Conservation (phyloP, 2,329 filamentous ascomycete genomes). For the Alternaria infectoria region DNA sequence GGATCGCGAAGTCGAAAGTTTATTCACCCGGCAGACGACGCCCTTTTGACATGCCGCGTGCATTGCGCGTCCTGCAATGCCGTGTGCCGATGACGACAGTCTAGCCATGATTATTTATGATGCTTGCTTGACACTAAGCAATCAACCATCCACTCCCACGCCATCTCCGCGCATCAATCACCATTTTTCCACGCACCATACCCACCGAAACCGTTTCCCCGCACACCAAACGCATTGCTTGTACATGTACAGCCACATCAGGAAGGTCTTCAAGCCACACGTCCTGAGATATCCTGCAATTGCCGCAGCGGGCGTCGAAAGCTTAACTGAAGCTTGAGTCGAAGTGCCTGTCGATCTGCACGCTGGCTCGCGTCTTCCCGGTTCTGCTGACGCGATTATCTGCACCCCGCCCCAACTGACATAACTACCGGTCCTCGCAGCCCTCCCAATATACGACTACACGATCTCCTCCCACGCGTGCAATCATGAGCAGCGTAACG, state of each 20-base stretch:
- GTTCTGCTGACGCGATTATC: neutral
- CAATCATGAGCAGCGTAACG: slow-evolving; percentile 21
- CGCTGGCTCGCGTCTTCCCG: slow-evolving; percentile 1
- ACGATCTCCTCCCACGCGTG: neutral
- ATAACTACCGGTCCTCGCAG: slow-evolving; percentile 12
- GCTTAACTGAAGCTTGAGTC: slow-evolving; percentile 36
- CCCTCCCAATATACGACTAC: slow-evolving; percentile 6
- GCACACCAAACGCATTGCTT: slow-evolving; percentile 4
- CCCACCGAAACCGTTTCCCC: slow-evolving; percentile 4
- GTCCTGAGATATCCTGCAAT: slow-evolving; percentile 33
- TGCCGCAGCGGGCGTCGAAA: slow-evolving; percentile 27
- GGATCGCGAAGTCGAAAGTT: neutral
- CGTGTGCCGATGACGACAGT: slow-evolving; percentile 49
- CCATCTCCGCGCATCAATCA: slow-evolving; percentile 21
- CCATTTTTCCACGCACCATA: slow-evolving; percentile 15
- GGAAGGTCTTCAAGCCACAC: slow-evolving; percentile 10
- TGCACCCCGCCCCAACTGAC: slow-evolving; percentile 13
- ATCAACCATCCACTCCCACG: slow-evolving; percentile 7
- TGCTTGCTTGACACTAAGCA: slow-evolving; percentile 4
- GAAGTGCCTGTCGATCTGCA: slow-evolving; percentile 24
- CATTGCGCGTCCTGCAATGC: slow-evolving; percentile 14
- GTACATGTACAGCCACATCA: slow-evolving; percentile 3
- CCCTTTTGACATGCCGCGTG: slow-evolving; percentile 19
- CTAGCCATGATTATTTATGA: slow-evolving; percentile 2
- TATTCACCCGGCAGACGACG: slow-evolving; percentile 2